A percentile compares a stretch with the other conserved stretches of the same genome.
These are phyloP conservation scores for Anthracocystis panici-leucophaei DNA, from an alignment of 1,284 basidiomycete genomes.

Conservation along the genomic window DNA sequence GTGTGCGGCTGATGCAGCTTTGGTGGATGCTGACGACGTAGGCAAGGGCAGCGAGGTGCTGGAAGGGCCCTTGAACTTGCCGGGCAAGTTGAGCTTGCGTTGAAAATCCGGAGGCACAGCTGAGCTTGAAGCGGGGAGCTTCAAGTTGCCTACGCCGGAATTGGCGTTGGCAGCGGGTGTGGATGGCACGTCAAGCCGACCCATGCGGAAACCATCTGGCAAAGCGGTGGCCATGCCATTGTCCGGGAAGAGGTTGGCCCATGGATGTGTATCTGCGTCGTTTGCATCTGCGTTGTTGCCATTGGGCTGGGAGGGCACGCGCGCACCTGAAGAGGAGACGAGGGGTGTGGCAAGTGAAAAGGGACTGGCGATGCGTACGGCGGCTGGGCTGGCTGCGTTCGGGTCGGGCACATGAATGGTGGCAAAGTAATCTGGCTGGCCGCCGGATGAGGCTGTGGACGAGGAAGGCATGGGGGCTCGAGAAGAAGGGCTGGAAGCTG, in stretches of 20 bases:
- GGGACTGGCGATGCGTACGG: conserved; percentile 42
- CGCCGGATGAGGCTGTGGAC: conserved; percentile 6
- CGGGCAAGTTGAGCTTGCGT: conserved; percentile 26
- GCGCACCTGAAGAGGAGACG: conserved; percentile 29
- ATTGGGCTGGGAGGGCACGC: conserved; percentile 11
- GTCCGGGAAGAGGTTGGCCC: conserved; percentile 49
- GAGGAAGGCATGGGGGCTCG: conserved; percentile 14
- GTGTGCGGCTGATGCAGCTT: conserved; percentile 11
- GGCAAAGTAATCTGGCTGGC: conserved; percentile 49
- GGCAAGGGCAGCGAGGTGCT: conserved; percentile 37
- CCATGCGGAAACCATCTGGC: conserved; percentile 35
- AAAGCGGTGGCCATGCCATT: conserved; percentile 49
- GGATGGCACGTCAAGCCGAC: conserved; percentile 31
- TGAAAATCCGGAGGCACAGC: conserved; percentile 13
- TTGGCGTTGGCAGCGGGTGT: conserved; percentile 35
- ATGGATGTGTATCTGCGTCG: conserved; percentile 40
- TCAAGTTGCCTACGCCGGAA: conserved; percentile 15
- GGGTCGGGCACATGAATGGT: conserved; percentile 32
- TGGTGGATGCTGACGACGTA: conserved; percentile 17
- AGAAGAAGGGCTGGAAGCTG: conserved; percentile 12
- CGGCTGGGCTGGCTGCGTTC: conserved; percentile 19
- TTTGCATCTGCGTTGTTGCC: background rate
- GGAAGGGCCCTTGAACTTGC: conserved; percentile 23
- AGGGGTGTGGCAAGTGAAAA: conserved; percentile 41
- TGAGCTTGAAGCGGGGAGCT: conserved; percentile 6